phyloP scores from a whole-genome alignment of 257 asterid species.

The Nyctanthes arbortristis region DNA sequence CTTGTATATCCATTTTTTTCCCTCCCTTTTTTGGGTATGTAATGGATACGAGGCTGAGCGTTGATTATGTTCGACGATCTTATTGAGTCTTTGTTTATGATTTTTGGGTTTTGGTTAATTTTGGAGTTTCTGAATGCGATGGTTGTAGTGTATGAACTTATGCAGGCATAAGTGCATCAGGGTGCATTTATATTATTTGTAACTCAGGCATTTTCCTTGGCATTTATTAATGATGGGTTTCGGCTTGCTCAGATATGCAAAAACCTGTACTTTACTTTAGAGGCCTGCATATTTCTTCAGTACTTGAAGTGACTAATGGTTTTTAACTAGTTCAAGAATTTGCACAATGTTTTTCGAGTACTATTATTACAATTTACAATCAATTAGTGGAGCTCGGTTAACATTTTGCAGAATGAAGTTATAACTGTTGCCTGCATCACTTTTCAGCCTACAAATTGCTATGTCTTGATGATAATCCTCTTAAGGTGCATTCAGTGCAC shows the following conservation, averaged over 20 bases:
- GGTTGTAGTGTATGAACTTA: no score
- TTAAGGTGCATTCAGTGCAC: no score
- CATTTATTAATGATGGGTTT: background rate
- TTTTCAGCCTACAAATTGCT: background rate
- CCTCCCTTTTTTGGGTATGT: background rate
- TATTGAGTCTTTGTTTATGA: background rate
- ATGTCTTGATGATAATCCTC: background rate
- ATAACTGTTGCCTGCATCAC: no score
- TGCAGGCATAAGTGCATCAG: no score
- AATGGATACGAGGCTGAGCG: background rate
- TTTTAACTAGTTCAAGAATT: background rate
- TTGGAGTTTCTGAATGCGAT: background rate
- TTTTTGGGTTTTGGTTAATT: background rate
- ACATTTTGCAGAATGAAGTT: background rate
- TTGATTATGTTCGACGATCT: background rate
- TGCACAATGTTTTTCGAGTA: no score
- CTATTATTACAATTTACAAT: background rate
- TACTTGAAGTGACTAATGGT: background rate
- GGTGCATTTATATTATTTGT: no score
- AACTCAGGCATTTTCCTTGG: background rate
- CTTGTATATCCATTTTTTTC: background rate
- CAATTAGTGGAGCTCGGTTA: no score
- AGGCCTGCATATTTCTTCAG: background rate
- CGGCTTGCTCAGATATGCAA: slow-evolving; percentile 25
- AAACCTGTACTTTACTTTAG: no score